phyloP scores from a whole-genome alignment of 495 filamentous ascomycete genomes.

The Parachaetomium inaequale region DNA sequence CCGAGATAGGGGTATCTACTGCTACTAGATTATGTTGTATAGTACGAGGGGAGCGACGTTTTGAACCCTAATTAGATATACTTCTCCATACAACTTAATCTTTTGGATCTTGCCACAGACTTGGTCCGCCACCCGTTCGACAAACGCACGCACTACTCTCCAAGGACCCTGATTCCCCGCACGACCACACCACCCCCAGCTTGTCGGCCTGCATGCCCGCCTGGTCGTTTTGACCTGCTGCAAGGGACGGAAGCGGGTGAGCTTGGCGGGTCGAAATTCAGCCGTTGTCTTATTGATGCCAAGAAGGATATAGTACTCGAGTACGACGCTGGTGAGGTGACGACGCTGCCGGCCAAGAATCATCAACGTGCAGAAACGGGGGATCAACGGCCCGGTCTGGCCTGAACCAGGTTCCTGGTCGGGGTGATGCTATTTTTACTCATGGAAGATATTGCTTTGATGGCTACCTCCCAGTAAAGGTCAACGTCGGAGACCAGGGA shows the following conservation, averaged over 20 bases:
- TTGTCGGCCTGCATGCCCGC: background rate
- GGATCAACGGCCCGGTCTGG: background rate
- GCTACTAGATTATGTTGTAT: slow-evolving; percentile 2
- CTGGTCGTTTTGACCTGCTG: background rate
- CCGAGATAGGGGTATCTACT: background rate
- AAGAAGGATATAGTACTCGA: background rate
- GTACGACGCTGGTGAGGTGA: background rate
- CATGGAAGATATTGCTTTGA: background rate
- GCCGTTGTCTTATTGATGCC: background rate
- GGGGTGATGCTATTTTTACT: slow-evolving; percentile 11
- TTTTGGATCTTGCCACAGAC: no score
- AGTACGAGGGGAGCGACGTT: background rate
- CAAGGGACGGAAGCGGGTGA: background rate
- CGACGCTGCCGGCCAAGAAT: background rate
- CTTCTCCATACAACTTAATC: no score
- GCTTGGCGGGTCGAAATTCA: background rate
- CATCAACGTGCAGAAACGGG: background rate
- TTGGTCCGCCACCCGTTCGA: no score
- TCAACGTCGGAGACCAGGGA: background rate
- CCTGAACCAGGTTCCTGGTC: background rate
- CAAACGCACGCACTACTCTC: no score
- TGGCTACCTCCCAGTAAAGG: background rate
- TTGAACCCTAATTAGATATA: background rate
- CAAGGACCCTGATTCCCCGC: background rate
- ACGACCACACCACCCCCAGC: background rate